Evolutionary conservation across 148 eudicot genomes (phyloP).

Genomic region (Rhododendron vialii): DNA sequence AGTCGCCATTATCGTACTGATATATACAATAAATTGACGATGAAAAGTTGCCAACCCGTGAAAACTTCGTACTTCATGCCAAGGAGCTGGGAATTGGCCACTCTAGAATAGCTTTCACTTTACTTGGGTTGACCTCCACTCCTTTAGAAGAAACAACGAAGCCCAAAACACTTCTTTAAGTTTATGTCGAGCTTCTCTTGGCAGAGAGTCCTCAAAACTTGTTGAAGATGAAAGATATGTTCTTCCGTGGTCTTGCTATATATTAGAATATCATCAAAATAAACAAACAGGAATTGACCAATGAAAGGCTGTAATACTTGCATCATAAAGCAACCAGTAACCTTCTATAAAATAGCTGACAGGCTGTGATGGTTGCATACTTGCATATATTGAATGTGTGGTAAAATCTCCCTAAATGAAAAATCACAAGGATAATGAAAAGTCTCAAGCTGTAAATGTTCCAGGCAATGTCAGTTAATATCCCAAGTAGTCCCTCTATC

Average conservation of each 20-base stretch:
- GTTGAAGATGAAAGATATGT: not conserved
- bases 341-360: not conserved
- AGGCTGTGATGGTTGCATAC: not conserved
- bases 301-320: not conserved
- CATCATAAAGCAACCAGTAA: not conserved
- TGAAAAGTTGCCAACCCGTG: not conserved
- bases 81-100: not conserved
- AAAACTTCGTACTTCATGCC: not conserved
- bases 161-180: not conserved
- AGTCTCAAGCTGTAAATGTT: not conserved
- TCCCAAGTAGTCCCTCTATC: not conserved
- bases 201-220: not conserved
- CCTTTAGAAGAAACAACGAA: not conserved
- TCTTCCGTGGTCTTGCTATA: not conserved
- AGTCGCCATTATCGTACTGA: not conserved
- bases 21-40: not conserved
- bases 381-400: not conserved
- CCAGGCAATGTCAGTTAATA: not conserved
- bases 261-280: not conserved
- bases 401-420: not conserved
- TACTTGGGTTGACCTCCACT: not conserved
- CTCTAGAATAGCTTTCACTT: not conserved
- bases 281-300: not conserved
- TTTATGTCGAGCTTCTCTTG: not conserved
- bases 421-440: not conserved